Evolutionary conservation across 2,329 filamentous ascomycete species (phyloP).

Genomic region (Cladosporium sphaerospermum): DNA sequence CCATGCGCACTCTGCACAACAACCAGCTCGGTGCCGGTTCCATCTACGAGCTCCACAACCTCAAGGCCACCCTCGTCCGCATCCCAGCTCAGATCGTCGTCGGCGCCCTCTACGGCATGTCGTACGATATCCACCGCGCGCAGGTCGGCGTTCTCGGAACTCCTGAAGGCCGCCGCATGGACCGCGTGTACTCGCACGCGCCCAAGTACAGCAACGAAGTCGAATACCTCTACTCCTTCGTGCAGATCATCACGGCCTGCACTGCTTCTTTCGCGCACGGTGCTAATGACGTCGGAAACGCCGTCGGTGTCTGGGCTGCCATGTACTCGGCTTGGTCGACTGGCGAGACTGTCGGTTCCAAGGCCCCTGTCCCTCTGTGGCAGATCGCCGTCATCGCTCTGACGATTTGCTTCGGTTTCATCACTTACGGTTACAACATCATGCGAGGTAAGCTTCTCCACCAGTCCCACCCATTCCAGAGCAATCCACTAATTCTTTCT

Average conservation of each 20-base stretch:
- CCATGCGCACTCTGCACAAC: conserved; percentile 70
- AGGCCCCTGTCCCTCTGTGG: conserved; percentile 66
- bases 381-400: conserved; percentile 63
- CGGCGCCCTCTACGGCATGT: conserved; percentile 63
- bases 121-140: conserved; percentile 77
- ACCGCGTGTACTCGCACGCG: conserved; percentile 51
- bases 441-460: conserved; percentile 44
- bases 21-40: conserved; percentile 69
- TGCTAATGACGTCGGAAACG: conserved; percentile 60
- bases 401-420: conserved; percentile 51
- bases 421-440: conserved; percentile 60
- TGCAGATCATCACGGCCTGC: conserved; percentile 62
- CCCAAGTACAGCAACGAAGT: conserved; percentile 57
- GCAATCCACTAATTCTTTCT: conserved; percentile 25
- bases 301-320: conserved; percentile 57
- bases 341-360: conserved; percentile 45
- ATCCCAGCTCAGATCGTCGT: conserved; percentile 61
- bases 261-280: conserved; percentile 68
- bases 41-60: conserved; percentile 69
- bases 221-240: conserved; percentile 60
- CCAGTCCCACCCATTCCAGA: conserved; percentile 48
- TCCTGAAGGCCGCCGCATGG: conserved; percentile 65
- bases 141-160: conserved; percentile 66
- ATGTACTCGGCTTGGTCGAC: conserved; percentile 56
- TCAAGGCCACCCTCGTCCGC: conserved; percentile 57